Evolutionary conservation across 176 grass and related monocot genomes (phyloP).

Genomic region (Tillandsia leiboldiana): DNA sequence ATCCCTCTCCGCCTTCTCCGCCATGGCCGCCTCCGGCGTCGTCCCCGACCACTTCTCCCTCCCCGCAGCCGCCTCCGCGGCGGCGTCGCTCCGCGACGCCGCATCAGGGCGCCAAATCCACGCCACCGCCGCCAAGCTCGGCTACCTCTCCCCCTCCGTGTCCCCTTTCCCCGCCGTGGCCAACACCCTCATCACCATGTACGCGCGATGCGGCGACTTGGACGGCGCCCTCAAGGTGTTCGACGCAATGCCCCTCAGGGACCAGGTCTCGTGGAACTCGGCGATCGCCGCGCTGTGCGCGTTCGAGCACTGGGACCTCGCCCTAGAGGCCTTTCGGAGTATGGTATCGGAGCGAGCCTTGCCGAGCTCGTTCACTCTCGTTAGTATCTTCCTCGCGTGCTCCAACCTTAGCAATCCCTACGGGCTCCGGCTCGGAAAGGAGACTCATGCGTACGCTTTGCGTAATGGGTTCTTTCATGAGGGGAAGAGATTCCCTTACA

Average conservation of each 20-base stretch:
- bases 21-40: slow-evolving; percentile 27
- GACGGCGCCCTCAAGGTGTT: slow-evolving; percentile 43
- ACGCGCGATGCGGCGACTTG: slow-evolving; percentile 50
- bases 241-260: slow-evolving; percentile 26
- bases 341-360: slow-evolving; percentile 38
- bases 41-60: slow-evolving; percentile 49
- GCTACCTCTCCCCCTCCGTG: slow-evolving; percentile 26
- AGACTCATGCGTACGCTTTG: slow-evolving; percentile 59
- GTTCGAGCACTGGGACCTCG: slow-evolving; percentile 38
- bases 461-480: slow-evolving; percentile 30
- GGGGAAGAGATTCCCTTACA: slow-evolving; percentile 48
- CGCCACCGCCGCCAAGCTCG: slow-evolving; percentile 20
- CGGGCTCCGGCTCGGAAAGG: slow-evolving; percentile 43
- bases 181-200: slow-evolving; percentile 60
- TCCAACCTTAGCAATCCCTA: slow-evolving; percentile 30
- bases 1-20: slow-evolving; percentile 43
- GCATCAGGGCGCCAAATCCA: slow-evolving; percentile 41
- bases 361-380: slow-evolving; percentile 71
- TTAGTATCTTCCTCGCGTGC: slow-evolving; percentile 65
- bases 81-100: slow-evolving; percentile 30
- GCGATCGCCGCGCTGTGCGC: slow-evolving; percentile 59
- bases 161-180: slow-evolving; percentile 27
- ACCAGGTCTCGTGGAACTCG: slow-evolving; percentile 68
- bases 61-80: slow-evolving; percentile 51
- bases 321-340: slow-evolving; percentile 36